Evolutionary conservation across 345 rosid species (phyloP).

Genomic region (Arabidopsis suecica): DNA sequence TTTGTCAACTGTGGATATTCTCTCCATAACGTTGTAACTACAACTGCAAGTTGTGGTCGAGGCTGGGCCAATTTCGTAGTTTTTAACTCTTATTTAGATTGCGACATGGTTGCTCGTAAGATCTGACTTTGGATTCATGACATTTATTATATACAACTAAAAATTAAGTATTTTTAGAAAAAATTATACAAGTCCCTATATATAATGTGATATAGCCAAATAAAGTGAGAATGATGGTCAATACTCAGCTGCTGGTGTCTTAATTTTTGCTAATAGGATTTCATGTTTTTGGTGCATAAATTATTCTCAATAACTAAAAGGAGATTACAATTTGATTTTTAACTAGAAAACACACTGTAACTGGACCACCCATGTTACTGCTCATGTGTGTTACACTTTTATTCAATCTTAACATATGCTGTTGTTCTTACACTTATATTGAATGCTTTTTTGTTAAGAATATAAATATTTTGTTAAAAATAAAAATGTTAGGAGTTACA

Average conservation of each 20-base stretch:
- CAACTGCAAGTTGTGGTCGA: slow-evolving; percentile 36
- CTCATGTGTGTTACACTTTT: slow-evolving; percentile 9
- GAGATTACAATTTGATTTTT: slow-evolving; percentile 12
- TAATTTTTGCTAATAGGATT: background rate
- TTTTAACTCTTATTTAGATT: slow-evolving; percentile 22
- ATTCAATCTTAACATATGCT: slow-evolving; percentile 14
- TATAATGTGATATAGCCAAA: slow-evolving; percentile 11
- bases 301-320: background rate
- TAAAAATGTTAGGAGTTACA: no score
- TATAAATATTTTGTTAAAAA: no score
- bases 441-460: no score
- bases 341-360: slow-evolving; percentile 1
- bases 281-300: background rate
- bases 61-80: slow-evolving; percentile 26
- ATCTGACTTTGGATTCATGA: slow-evolving; percentile 32
- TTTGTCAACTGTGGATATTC: slow-evolving; percentile 10
- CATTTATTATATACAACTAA: slow-evolving; percentile 10
- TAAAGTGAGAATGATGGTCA: slow-evolving; percentile 24
- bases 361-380: background rate
- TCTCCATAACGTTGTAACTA: slow-evolving; percentile 21
- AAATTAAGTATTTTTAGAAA: background rate
- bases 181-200: slow-evolving; percentile 7
- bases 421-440: background rate
- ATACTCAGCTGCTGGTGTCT: slow-evolving; percentile 15
- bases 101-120: slow-evolving; percentile 38